Base-by-base conservation (phyloP, 306 rosid genomes). In the Astragalus glycyphyllos region DNA sequence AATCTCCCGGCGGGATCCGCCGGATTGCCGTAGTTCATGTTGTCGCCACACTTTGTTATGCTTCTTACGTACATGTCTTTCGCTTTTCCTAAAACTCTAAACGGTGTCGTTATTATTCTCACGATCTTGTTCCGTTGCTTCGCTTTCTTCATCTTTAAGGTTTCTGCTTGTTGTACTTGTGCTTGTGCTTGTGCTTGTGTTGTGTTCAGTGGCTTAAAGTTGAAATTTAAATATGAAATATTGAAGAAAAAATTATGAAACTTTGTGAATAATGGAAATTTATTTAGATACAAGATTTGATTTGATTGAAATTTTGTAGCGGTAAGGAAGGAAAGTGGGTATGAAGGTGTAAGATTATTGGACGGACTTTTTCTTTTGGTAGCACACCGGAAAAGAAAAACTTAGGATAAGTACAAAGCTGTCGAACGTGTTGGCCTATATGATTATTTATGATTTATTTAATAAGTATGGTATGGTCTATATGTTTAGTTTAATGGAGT, bases 41-140 rank as follows among this genome's bases (percentile, higher is more conserved):
- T 75, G 15, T 76, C 17, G 3, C 83, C 86, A 26, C 86, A 82
- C 44, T 56, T 54, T 0, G 90, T 85, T 70, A 91, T 88, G 82
- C 87, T 81, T 46, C 84, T 42, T 5, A 91, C 86, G 77, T 91
- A 91, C 11, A 82, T 60, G 77, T 91, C n/a, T n/a, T n/a, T n/a
- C n/a, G n/a, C n/a, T n/a, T n/a, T 86, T 2, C 81, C 68, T 14
- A 91, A 46, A 3, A 70, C 84, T 73, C 89, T 80, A 6, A 91
- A 26, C 7, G 97, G 97, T 7, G 80, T 44, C 1, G 83, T 86
- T 29, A 91, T 80, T 75, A 91, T 53, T 75, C 86, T 44, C 51
- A 85, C 55, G 31, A 91, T 79, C 83, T 29, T 83, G 78, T 47
- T 87, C 59, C 80, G 83, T 54, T 16, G 40, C 5, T 80, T 88